Percentiles rank a stretch among this genome's conserved stretches.
Conservation (phyloP, 805 yeast species). For the Yarrowia bubula region DNA sequence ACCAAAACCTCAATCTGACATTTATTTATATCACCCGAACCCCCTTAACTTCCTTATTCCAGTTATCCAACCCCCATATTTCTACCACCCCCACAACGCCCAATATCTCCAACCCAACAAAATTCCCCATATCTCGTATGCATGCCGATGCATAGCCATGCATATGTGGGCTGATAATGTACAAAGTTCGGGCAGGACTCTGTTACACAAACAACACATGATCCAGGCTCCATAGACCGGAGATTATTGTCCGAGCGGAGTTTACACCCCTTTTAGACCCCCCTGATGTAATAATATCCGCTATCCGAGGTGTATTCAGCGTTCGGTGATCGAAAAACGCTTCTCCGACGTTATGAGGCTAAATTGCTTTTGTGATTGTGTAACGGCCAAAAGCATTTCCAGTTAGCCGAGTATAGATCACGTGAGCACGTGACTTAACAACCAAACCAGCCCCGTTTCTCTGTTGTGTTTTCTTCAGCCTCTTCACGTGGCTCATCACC, state of each 20-base stretch:
- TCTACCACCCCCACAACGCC: neutral
- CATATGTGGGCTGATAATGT: constrained; percentile 19
- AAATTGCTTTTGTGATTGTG: constrained; percentile 3
- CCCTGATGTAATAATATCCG: no score
- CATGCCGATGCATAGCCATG: constrained; percentile 14
- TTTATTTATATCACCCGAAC: neutral
- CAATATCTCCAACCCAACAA: neutral
- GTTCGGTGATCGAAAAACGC: no score
- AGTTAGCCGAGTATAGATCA: neutral
- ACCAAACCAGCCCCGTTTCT: neutral
- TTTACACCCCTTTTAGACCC: no score
- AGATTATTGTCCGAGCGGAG: neutral
- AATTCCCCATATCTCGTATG: neutral
- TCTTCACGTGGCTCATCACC: constrained; percentile 3
- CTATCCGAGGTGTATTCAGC: no score
- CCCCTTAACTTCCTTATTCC: no score
- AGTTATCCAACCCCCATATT: neutral
- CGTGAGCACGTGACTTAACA: neutral
- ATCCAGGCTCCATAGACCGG: neutral
- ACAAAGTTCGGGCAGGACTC: neutral
- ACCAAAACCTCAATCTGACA: neutral
- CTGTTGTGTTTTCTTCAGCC: neutral
- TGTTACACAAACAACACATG: neutral
- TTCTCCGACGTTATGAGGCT: neutral
- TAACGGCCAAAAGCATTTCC: neutral